Conservation (phyloP, 345 rosid species). For the Eutrema japonicum region DNA sequence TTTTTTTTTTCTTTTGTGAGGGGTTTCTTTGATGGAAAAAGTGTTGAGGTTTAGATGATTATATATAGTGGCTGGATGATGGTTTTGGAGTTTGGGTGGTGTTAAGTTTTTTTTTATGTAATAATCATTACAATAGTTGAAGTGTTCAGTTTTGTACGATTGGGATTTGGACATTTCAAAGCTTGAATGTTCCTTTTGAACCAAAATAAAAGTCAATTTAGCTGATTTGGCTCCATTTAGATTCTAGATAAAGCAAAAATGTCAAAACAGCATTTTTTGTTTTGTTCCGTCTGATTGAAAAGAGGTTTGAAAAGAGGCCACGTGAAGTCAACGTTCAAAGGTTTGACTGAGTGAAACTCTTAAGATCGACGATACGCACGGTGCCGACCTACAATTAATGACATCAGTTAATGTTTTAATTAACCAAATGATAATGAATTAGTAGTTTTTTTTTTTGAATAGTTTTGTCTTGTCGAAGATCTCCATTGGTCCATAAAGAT, state of each 20-base stretch:
- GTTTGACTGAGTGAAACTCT: conserved; percentile 32
- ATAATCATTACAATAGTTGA: conserved; percentile 26
- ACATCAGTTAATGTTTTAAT: background rate
- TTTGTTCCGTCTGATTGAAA: background rate
- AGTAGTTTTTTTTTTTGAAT: too few relatives aligned
- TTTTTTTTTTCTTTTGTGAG: background rate
- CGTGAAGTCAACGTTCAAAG: conserved; percentile 28
- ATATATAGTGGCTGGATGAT: conserved; percentile 20
- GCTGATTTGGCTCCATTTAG: background rate
- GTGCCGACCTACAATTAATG: conserved; percentile 4
- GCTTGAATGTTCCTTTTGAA: conserved; percentile 2
- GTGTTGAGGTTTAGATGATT: conserved; percentile 12
- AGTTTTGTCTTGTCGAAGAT: background rate
- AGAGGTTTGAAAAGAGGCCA: background rate
- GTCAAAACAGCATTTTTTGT: background rate
- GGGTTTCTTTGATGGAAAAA: background rate
- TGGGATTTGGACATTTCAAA: conserved; percentile 15
- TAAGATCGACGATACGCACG: conserved; percentile 2
- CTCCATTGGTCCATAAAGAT: too few relatives aligned
- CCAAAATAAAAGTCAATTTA: conserved; percentile 3
- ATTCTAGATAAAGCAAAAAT: conserved; percentile 2
- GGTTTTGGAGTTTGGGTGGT: conserved; percentile 3
- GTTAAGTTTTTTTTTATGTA: background rate
- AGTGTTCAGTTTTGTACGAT: conserved; percentile 31
- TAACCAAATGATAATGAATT: too few relatives aligned